A percentile compares a stretch with the other conserved stretches of the same genome.
Evolutionary conservation across 1,284 basidiomycete genomes (phyloP).

Genomic region (Malassezia dermatis): DNA sequence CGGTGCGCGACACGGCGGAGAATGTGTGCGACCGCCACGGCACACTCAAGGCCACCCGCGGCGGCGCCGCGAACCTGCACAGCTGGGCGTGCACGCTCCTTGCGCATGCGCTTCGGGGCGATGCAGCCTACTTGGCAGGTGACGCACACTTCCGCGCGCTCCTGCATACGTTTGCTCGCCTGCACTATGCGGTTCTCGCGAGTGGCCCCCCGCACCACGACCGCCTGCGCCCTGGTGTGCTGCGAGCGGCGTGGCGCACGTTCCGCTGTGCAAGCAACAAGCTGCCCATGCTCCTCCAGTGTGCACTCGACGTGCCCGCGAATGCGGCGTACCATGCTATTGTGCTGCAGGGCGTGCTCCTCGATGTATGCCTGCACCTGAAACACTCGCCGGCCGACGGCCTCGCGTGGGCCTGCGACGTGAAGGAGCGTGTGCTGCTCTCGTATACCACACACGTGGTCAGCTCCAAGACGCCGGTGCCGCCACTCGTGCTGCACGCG

Average conservation of each 20-base stretch:
- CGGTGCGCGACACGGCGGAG: constrained; percentile 60
- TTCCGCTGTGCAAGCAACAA: not conserved
- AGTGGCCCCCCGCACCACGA: not conserved
- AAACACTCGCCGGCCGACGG: constrained; percentile 23
- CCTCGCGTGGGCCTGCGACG: constrained; percentile 21
- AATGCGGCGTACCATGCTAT: constrained; percentile 20
- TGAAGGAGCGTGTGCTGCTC: constrained; percentile 22
- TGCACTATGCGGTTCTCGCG: constrained; percentile 24
- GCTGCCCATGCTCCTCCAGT: constrained; percentile 5
- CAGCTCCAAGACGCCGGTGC: constrained; percentile 28
- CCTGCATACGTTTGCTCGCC: constrained; percentile 24
- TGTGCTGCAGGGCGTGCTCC: constrained; percentile 26
- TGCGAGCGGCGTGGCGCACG: constrained; percentile 10
- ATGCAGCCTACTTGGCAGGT: not conserved
- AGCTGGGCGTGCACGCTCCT: constrained; percentile 62
- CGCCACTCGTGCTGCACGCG: constrained; percentile 20
- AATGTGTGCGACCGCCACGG: constrained; percentile 29
- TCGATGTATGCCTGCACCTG: constrained; percentile 27
- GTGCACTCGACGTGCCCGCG: constrained; percentile 17
- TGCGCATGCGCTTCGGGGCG: constrained; percentile 48
- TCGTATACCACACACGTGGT: constrained; percentile 36
- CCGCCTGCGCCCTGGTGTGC: not conserved
- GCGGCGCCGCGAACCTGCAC: constrained; percentile 61
- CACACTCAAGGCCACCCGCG: constrained; percentile 21
- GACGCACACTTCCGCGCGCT: constrained; percentile 21